Evolutionary conservation across 768 basidiomycete genomes (phyloP).

Genomic region (Coprinopsis sp.): DNA sequence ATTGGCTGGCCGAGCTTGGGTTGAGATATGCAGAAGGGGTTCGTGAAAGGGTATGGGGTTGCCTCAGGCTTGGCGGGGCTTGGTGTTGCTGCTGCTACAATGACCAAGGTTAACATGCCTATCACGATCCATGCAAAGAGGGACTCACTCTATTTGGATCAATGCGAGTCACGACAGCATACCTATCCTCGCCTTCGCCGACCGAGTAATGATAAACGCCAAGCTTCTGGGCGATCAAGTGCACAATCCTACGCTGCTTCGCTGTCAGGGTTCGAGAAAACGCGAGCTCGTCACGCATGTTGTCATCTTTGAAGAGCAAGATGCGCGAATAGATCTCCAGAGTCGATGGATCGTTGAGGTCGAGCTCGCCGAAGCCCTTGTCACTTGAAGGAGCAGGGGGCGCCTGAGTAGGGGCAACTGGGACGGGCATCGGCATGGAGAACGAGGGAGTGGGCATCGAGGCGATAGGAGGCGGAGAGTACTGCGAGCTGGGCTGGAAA

Average conservation of each 20-base stretch:
- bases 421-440: constrained; percentile 40
- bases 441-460: constrained; percentile 43
- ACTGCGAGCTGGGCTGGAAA: constrained; percentile 53
- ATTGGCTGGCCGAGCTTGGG: constrained; percentile 39
- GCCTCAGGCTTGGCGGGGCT: constrained; percentile 26
- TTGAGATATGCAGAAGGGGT: constrained; percentile 78
- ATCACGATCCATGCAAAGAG: constrained; percentile 9
- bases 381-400: constrained; percentile 61
- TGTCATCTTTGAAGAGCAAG: constrained; percentile 95
- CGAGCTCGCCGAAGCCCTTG: constrained; percentile 72
- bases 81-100: constrained; percentile 41
- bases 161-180: constrained; percentile 90
- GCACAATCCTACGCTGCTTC: constrained; percentile 88
- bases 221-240: constrained; percentile 93
- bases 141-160: constrained; percentile 73
- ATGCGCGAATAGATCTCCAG: constrained; percentile 97
- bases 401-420: constrained; percentile 46
- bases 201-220: constrained; percentile 93
- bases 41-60: constrained; percentile 65
- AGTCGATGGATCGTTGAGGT: constrained; percentile 93
- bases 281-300: constrained; percentile 94
- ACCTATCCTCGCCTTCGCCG: constrained; percentile 88
- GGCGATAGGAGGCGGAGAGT: constrained; percentile 60
- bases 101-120: constrained; percentile 2
- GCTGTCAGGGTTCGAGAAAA: constrained; percentile 85